These are phyloP conservation scores for Podospora tetraspora DNA, from an alignment of 495 filamentous ascomycete genomes.

Conservation along the genomic window DNA sequence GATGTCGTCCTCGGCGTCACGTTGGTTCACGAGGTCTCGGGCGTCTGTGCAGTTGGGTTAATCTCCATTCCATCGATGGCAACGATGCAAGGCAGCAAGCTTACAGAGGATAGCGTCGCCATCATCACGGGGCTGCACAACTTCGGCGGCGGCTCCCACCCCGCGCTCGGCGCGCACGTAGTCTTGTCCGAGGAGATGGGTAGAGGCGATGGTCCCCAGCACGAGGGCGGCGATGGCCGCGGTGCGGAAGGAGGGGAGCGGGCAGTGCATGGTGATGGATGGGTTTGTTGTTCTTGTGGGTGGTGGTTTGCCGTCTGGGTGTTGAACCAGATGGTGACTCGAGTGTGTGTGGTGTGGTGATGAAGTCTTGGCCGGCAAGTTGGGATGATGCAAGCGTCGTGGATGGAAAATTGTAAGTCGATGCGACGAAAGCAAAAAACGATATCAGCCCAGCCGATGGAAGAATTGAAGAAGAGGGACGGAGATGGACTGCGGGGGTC, in stretches of 20 bases:
- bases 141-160: background rate
- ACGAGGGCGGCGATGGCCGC: constrained; percentile 5
- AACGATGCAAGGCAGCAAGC: no score
- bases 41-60: background rate
- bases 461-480: background rate
- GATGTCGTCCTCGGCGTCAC: background rate
- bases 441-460: background rate
- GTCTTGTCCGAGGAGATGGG: constrained; percentile 5
- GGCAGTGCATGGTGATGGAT: background rate
- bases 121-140: background rate
- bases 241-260: background rate
- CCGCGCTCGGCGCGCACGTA: background rate
- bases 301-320: background rate
- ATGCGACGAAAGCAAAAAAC: background rate
- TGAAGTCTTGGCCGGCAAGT: background rate
- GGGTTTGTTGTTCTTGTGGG: background rate
- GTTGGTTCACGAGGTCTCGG: background rate
- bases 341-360: background rate
- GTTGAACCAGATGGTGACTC: background rate
- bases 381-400: background rate
- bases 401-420: background rate
- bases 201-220: background rate
- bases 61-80: background rate
- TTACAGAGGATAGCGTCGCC: background rate
- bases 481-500: background rate